A percentile compares a stretch with the other conserved stretches of the same genome.
Evolutionary conservation across 2,329 filamentous ascomycete genomes (phyloP).

Genomic region (Ramichloridium luteum): DNA sequence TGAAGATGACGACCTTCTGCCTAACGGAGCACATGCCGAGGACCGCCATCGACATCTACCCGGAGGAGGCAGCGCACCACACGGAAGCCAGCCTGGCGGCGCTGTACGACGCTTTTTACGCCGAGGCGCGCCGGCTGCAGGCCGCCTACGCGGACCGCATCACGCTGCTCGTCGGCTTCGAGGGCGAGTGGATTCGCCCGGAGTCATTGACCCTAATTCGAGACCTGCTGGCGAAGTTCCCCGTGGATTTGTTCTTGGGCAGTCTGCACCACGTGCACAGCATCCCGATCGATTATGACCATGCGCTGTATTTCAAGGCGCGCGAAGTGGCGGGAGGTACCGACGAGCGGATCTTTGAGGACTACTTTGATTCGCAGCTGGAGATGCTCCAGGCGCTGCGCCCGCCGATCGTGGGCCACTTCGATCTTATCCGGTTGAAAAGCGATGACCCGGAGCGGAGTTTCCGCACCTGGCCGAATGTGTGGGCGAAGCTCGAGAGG

Average conservation of each 20-base stretch:
- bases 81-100: conserved; percentile 35
- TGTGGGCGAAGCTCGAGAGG: conserved; percentile 62
- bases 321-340: conserved; percentile 43
- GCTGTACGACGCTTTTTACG: conserved; percentile 59
- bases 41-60: conserved; percentile 68
- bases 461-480: conserved; percentile 27
- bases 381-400: conserved; percentile 62
- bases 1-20: conserved; percentile 71
- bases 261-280: conserved; percentile 82
- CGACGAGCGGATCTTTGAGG: conserved; percentile 63
- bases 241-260: conserved; percentile 82
- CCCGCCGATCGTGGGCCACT: conserved; percentile 79
- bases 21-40: conserved; percentile 95
- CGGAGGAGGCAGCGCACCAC: conserved; percentile 52
- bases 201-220: conserved; percentile 49
- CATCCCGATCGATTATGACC: conserved; percentile 81
- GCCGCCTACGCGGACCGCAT: conserved; percentile 57
- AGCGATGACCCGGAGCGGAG: conserved; percentile 55
- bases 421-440: conserved; percentile 78
- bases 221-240: conserved; percentile 45
- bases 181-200: conserved; percentile 81
- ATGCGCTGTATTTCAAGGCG: conserved; percentile 52
- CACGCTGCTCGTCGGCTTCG: conserved; percentile 76
- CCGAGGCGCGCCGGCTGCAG: conserved; percentile 63
- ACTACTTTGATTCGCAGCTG: conserved; percentile 80